Evolutionary conservation across 1,139 yeast genomes (phyloP), one percentile per base, ranked within the genome.

Genomic region (Scheffersomyces lignicola): DNA sequence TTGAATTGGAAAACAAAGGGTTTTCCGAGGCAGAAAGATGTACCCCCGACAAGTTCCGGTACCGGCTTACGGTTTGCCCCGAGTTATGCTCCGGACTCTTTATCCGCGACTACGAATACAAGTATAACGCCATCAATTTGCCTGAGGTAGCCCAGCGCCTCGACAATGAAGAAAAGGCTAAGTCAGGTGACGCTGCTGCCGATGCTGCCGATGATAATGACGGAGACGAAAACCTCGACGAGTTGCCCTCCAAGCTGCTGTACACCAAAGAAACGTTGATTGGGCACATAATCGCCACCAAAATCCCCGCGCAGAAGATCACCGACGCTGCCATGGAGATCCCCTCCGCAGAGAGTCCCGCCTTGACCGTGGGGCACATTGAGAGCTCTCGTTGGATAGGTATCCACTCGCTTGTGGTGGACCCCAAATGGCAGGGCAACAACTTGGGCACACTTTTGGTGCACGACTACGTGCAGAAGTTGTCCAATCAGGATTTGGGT

Each of bases 81-180:
- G 98, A 92, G 58, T 73, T 92, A 42, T 81, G 94, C 46, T 79
- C 90, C 4, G 97, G 97, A 2, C 70, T 92, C 40, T 90, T 90
- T 52, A 69, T 85, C 34, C 75, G 97, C 54, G 80, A 79, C 39
- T 86, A 81, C 58, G 60, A 55, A 20, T 56, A 60, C 46, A 61
- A 58, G 51, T 71, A 60, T 55, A 69, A 61, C 45, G 67, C 71
- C 25, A 63, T 69, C 43, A 72, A 71, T 48, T 58, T 68, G 45
- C 75, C 76, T 1, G 65, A 61, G 20, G 69, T 65, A 8, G 74
- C 75, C 11, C 63, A 60, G 15, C 48, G 47, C 37, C 55, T 66
- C 39, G 62, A 60, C 33, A 47, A 51, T 31, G 57, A 58, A 29
- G 51, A 53, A 28, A 41, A 39, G 17, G 12, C 26, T 3, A 43